Conservation (phyloP, 257 asterid genomes). For the Jasminum sambac region DNA sequence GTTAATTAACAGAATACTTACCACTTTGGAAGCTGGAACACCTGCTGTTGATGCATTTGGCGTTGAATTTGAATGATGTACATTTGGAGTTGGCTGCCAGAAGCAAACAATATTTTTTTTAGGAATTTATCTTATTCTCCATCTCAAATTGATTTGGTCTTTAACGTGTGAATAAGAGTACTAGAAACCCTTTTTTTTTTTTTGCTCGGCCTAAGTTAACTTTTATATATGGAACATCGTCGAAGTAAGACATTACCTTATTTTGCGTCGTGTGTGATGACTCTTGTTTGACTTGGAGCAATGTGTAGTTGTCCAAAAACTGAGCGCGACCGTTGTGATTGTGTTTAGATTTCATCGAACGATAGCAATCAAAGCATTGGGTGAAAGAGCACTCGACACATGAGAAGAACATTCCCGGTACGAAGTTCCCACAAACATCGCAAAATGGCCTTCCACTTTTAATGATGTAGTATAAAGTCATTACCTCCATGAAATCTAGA, state of each 20-base stretch:
- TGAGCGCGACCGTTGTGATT: background rate
- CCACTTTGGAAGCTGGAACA: background rate
- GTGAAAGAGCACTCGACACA: background rate
- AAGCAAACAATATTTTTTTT: too few relatives aligned
- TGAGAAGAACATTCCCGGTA: too few relatives aligned
- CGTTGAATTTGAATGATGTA: background rate
- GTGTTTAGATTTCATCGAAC: background rate
- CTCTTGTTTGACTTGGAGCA: background rate
- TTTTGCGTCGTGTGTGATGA: background rate
- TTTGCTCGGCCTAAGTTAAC: too few relatives aligned
- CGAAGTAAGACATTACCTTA: too few relatives aligned
- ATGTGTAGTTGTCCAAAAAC: background rate
- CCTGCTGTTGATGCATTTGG: background rate
- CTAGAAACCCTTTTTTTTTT: too few relatives aligned
- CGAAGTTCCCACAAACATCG: background rate
- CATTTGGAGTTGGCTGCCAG: background rate
- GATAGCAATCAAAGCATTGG: background rate
- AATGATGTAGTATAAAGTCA: conserved; percentile 6
- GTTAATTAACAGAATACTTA: too few relatives aligned
- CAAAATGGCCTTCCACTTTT: conserved; percentile 26
- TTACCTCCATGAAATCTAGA: background rate
- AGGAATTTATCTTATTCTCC: background rate
- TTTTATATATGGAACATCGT: too few relatives aligned
- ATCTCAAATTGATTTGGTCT: background rate
- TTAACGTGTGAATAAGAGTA: too few relatives aligned